These are phyloP conservation scores for Bacidia gigantensis DNA, from an alignment of 495 filamentous ascomycete genomes.

Conservation along the genomic window DNA sequence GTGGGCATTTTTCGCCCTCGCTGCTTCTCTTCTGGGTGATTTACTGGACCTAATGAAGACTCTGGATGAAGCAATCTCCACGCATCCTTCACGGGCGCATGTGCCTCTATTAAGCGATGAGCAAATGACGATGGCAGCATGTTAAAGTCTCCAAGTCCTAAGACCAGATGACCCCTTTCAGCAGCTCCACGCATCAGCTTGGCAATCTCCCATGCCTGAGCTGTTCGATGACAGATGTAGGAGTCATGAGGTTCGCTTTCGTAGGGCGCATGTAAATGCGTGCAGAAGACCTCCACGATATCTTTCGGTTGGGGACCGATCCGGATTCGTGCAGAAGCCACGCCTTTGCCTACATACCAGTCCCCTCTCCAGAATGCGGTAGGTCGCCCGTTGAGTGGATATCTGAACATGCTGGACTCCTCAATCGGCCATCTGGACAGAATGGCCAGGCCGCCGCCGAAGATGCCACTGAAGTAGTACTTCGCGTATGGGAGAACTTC, in stretches of 20 bases:
- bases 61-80: slow-evolving; percentile 75
- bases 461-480: slow-evolving; percentile 80
- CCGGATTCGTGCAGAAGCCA: slow-evolving; percentile 70
- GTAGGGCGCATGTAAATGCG: slow-evolving; percentile 87
- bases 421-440: slow-evolving; percentile 95
- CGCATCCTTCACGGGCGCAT: slow-evolving; percentile 64
- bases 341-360: slow-evolving; percentile 77
- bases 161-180: slow-evolving; percentile 70
- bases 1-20: slow-evolving; percentile 42
- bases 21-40: slow-evolving; percentile 45
- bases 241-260: slow-evolving; percentile 66
- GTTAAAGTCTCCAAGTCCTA: slow-evolving; percentile 89
- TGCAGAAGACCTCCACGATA: slow-evolving; percentile 85
- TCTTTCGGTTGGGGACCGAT: slow-evolving; percentile 53
- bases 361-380: slow-evolving; percentile 89
- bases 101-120: slow-evolving; percentile 67
- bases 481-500: slow-evolving; percentile 83
- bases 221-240: slow-evolving; percentile 77
- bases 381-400: slow-evolving; percentile 87
- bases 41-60: slow-evolving; percentile 57
- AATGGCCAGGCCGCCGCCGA: slow-evolving; percentile 82
- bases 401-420: slow-evolving; percentile 71
- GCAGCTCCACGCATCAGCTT: slow-evolving; percentile 78
- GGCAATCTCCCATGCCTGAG: slow-evolving; percentile 95
- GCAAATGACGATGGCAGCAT: slow-evolving; percentile 79